phyloP scores from a whole-genome alignment of 805 yeast genomes.

The Yarrowia phangngaensis region DNA sequence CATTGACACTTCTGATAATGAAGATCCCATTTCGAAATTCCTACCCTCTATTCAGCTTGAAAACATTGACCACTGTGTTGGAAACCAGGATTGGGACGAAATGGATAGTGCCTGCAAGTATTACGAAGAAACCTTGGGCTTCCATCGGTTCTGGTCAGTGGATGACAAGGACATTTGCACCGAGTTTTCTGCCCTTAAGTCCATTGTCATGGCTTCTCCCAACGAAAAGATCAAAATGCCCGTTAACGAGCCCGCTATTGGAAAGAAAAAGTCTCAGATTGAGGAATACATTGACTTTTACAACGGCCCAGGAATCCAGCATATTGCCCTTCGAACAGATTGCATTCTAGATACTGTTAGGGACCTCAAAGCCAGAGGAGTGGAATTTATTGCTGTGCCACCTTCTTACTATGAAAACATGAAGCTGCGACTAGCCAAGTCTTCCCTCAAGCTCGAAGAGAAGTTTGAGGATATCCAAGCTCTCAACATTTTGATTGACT shows the following conservation, averaged over 20 bases:
- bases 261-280: constrained; percentile 64
- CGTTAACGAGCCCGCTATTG: constrained; percentile 76
- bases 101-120: constrained; percentile 56
- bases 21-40: constrained; percentile 32
- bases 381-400: constrained; percentile 63
- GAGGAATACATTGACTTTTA: constrained; percentile 75
- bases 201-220: constrained; percentile 71
- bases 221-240: constrained; percentile 72
- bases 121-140: constrained; percentile 63
- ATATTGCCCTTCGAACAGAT: constrained; percentile 64
- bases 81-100: constrained; percentile 67
- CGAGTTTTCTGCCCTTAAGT: constrained; percentile 61
- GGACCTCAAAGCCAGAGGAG: constrained; percentile 57
- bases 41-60: constrained; percentile 44
- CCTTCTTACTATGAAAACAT: constrained; percentile 54
- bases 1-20: constrained; percentile 27
- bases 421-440: constrained; percentile 44
- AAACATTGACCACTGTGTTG: constrained; percentile 74
- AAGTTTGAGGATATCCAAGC: constrained; percentile 48
- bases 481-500: constrained; percentile 63
- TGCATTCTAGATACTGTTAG: constrained; percentile 57
- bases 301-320: constrained; percentile 83
- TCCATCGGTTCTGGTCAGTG: constrained; percentile 79
- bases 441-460: constrained; percentile 51
- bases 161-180: constrained; percentile 75